A percentile compares a stretch with the other conserved stretches of the same genome.
These are phyloP conservation scores for Cynara cardunculus DNA, from an alignment of 129 eudicot genomes.

Conservation along the genomic window DNA sequence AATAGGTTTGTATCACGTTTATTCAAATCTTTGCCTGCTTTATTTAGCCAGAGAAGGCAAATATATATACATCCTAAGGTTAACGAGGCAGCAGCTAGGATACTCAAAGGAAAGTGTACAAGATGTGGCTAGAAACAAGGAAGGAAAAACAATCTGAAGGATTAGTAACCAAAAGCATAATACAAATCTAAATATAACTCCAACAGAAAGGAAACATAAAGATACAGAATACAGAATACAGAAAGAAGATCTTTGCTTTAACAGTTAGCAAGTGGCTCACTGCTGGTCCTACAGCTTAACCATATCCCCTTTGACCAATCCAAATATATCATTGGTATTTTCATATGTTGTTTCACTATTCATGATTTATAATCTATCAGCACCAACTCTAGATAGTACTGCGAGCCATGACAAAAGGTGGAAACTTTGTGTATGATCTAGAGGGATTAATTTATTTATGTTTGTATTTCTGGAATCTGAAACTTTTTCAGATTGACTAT, in stretches of 20 bases:
- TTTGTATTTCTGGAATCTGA: neutral
- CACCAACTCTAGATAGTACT: neutral
- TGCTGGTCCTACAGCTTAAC: neutral
- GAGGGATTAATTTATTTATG: neutral
- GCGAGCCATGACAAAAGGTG: neutral
- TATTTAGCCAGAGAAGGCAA: neutral
- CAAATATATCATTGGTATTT: neutral
- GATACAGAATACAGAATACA: neutral
- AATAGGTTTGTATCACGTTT: neutral
- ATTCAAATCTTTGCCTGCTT: neutral
- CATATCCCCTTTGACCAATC: neutral
- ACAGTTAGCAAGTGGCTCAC: neutral
- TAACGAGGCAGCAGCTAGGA: neutral
- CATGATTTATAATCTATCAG: neutral
- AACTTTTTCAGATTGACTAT: neutral
- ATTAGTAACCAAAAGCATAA: neutral
- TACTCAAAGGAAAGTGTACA: neutral
- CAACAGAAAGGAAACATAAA: neutral
- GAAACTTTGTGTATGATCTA: neutral
- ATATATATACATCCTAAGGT: neutral
- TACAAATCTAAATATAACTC: neutral
- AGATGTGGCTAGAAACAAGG: neutral
- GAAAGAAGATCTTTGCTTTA: neutral
- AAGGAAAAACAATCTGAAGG: neutral
- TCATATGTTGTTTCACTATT: neutral